A percentile compares a stretch with the other conserved stretches of the same genome.
Conservation (phyloP, 2,329 filamentous ascomycete species). For the Talaromyces verruculosus region DNA sequence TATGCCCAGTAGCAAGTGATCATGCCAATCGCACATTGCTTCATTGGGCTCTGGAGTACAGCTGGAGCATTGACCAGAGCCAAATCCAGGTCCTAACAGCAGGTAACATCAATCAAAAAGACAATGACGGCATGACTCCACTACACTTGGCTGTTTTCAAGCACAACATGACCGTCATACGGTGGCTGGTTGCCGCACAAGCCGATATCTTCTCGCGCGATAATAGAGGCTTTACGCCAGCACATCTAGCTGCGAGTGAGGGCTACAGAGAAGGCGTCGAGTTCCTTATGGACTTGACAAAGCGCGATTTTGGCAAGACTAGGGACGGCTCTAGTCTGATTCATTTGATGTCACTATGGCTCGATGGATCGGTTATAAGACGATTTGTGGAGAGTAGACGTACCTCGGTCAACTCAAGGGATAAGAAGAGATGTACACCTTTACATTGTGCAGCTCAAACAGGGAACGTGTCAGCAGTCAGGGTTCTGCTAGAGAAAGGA, state of each 20-base stretch:
- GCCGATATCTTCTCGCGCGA: background rate
- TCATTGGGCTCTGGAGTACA: background rate
- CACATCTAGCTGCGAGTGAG: background rate
- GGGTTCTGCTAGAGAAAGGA: background rate
- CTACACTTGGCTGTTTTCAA: background rate
- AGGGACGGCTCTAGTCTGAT: background rate
- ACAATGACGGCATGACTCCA: background rate
- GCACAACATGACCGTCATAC: background rate
- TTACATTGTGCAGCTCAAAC: background rate
- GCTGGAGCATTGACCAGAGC: background rate
- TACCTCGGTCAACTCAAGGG: background rate
- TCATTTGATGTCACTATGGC: background rate
- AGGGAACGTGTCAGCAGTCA: background rate
- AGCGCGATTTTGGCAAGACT: background rate
- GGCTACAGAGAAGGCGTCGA: background rate
- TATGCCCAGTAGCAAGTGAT: background rate
- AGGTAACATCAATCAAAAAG: background rate
- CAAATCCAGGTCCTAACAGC: background rate
- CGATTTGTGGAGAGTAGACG: background rate
- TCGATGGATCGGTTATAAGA: background rate
- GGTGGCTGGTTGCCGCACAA: background rate
- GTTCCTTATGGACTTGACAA: background rate
- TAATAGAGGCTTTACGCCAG: background rate
- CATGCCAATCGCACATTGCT: background rate
- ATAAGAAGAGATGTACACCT: background rate